These are phyloP conservation scores for Luffa aegyptiaca DNA, from an alignment of 306 rosid genomes.

Conservation along the genomic window DNA sequence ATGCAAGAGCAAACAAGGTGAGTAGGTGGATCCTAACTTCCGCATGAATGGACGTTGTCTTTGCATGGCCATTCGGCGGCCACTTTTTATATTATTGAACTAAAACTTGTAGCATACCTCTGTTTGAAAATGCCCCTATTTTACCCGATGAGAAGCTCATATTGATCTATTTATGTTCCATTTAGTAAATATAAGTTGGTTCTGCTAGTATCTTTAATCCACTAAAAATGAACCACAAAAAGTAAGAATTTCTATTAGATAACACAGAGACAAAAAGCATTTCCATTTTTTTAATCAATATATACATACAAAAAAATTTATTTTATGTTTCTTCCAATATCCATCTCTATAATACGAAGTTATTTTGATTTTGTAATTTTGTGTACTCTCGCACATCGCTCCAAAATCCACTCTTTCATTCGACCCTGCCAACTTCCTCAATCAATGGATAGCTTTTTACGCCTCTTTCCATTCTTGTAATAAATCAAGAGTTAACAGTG, in stretches of 20 bases:
- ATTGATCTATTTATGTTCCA: neutral
- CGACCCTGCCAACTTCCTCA: neutral
- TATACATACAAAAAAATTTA: too few species aligned
- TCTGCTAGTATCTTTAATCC: neutral
- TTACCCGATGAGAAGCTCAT: too few species aligned
- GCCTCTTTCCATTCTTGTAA: neutral
- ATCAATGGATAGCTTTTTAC: neutral
- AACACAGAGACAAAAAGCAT: neutral
- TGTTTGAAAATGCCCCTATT: neutral
- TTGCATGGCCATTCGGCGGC: neutral
- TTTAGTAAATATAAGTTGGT: neutral
- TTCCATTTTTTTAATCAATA: too few species aligned
- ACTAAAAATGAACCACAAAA: too few species aligned
- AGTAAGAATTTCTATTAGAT: neutral
- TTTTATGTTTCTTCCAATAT: too few species aligned
- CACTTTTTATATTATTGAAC: neutral
- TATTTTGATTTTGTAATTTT: neutral
- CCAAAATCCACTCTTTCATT: neutral
- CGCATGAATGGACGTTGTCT: neutral
- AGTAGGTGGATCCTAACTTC: neutral
- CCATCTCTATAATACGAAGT: too few species aligned
- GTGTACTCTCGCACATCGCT: neutral
- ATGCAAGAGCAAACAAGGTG: neutral
- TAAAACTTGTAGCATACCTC: neutral
- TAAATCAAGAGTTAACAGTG: neutral